phyloP scores from a whole-genome alignment of 129 eudicot genomes.

The Gnaphalium uliginosum region DNA sequence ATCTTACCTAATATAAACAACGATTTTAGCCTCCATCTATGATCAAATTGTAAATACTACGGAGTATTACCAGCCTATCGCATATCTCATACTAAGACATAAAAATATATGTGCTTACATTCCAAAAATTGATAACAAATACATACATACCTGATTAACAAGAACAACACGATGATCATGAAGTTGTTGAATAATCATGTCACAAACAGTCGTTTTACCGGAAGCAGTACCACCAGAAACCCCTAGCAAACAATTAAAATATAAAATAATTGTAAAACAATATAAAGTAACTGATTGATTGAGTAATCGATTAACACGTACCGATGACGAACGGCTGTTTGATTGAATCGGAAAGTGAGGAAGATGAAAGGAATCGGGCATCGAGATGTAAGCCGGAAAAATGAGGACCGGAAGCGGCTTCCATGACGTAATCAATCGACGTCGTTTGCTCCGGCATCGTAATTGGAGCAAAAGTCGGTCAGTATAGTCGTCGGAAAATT shows the following conservation, averaged over 20 bases:
- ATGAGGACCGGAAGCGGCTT: conserved; percentile 90
- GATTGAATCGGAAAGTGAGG: conserved; percentile 37
- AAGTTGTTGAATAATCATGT: conserved; percentile 98
- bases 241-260: conserved; percentile 38
- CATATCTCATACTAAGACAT: not conserved
- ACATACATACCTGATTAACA: conserved; percentile 72
- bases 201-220: conserved; percentile 97
- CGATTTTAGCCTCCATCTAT: not conserved
- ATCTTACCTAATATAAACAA: too few species aligned
- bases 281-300: not conserved
- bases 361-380: conserved; percentile 44
- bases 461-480: conserved; percentile 11
- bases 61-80: not conserved
- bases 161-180: conserved; percentile 99
- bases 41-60: not conserved
- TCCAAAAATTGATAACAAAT: not conserved
- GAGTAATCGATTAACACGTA: conserved; percentile 12
- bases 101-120: not conserved
- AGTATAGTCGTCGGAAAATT: conserved; percentile 15
- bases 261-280: not conserved
- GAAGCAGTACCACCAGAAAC: conserved; percentile 99
- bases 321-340: conserved; percentile 97
- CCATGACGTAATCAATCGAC: conserved; percentile 80
- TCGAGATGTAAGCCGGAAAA: conserved; percentile 92
- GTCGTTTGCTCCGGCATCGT: conserved; percentile 68